Base-by-base conservation (phyloP, 2,329 filamentous ascomycete species). In the Trichophyton schoenleinii region DNA sequence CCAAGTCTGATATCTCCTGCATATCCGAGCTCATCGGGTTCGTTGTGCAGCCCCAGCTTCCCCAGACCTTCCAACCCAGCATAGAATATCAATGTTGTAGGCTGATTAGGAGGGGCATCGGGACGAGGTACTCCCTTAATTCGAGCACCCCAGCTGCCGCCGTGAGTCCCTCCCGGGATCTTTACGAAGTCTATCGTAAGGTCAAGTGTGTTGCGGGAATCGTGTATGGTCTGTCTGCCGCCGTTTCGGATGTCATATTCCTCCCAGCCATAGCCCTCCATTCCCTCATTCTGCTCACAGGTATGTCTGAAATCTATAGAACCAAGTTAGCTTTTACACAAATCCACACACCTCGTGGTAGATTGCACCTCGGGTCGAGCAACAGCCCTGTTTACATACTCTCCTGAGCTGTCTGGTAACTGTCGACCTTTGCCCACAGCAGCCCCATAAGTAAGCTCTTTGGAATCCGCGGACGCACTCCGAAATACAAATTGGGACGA, bases 251-350 rank as follows among this genome's bases (percentile, higher is more conserved):
- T 86, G 74, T 99, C 94, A 73, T 95, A 99, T 72, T 95, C 89
- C 69, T 97, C 91, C 94, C 94, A 99, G 64, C 94, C 94, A 73
- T 99, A 99, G 61, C 92, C 92, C 57, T 85, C 87, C 82, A 99
- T 95, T 66, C 88, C 88, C 72, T 95, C 90, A 72, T 94, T 84
- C 73, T 99, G 94, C 74, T 97, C 94, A 76, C 94, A 99, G 0
- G 94, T 96, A 73, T 96, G 91, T 66, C 94, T 86, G 68, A 96
- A 87, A 68, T 86, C 89, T 94, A 70, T 8, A n/a, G 7, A 8
- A 44, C 28, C 2, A 8, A 4, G 41, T 58, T 44, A 58, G 55
- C 55, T 18, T 11, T 25, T 58, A 18, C 28, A 1, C 36, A 58
- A 25, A 9, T 9, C 5, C 34, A 31, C 5, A 9, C 7, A 18